A percentile compares a stretch with the other conserved stretches of the same genome.
Evolutionary conservation across 225 moss, liverwort and hornwort genomes (phyloP).

Genomic region (Lunularia cruciata): DNA sequence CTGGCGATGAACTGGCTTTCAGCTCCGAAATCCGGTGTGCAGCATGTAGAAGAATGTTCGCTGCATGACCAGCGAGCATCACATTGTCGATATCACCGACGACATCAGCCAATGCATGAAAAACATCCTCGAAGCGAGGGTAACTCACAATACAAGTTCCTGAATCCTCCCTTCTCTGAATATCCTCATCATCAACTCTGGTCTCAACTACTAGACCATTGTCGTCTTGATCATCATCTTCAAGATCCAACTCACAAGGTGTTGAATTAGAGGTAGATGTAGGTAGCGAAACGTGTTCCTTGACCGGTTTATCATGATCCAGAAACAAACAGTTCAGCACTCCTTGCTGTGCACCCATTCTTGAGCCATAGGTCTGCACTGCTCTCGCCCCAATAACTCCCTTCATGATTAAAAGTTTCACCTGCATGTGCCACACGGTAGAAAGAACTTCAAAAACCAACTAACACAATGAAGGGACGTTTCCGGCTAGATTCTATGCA

Average conservation of each 20-base stretch:
- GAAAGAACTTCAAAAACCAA: neutral
- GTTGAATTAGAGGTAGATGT: conserved; percentile 40
- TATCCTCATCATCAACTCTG: conserved; percentile 25
- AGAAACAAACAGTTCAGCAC: conserved; percentile 38
- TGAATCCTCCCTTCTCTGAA: conserved; percentile 34
- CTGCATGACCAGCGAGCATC: conserved; percentile 49
- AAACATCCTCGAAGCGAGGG: conserved; percentile 42
- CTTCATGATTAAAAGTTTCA: conserved; percentile 52
- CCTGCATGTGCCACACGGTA: conserved; percentile 22
- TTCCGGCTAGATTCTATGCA: neutral
- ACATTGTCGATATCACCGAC: conserved; percentile 49
- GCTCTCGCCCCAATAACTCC: conserved; percentile 42
- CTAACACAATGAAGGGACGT: neutral
- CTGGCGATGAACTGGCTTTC: conserved; percentile 41
- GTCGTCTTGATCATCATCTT: conserved; percentile 45
- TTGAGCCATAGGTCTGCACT: conserved; percentile 42
- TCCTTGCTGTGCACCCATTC: conserved; percentile 38
- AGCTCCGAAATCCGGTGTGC: conserved; percentile 47
- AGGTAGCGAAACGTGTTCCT: conserved; percentile 39
- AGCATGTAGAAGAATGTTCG: conserved; percentile 46
- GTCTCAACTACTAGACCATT: conserved; percentile 40
- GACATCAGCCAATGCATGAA: conserved; percentile 41
- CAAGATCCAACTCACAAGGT: conserved; percentile 44
- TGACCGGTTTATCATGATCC: conserved; percentile 47
- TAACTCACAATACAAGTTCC: conserved; percentile 31